Evolutionary conservation across 2,329 filamentous ascomycete genomes (phyloP).

Genomic region (Periconia macrospinosa): DNA sequence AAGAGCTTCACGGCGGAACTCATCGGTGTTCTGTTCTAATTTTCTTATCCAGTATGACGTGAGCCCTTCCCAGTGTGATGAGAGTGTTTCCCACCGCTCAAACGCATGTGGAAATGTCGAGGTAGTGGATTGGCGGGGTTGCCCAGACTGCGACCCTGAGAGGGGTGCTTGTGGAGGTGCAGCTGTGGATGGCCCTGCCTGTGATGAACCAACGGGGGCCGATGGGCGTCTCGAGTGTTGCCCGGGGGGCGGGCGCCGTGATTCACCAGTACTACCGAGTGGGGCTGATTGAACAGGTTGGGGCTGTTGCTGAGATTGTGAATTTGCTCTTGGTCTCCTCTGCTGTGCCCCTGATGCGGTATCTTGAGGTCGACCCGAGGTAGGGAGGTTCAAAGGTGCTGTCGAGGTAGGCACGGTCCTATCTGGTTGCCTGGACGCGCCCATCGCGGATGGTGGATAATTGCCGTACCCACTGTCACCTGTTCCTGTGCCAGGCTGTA

Average conservation of each 20-base stretch:
- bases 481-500: slow-evolving; percentile 28
- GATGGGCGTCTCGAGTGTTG: slow-evolving; percentile 36
- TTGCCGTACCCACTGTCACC: slow-evolving; percentile 30
- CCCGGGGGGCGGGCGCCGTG: slow-evolving; percentile 33
- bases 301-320: slow-evolving; percentile 41
- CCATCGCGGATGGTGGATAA: slow-evolving; percentile 25
- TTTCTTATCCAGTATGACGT: slow-evolving; percentile 97
- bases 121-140: slow-evolving; percentile 40
- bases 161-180: slow-evolving; percentile 24
- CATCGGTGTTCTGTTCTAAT: slow-evolving; percentile 85
- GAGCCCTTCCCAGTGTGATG: slow-evolving; percentile 96
- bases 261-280: slow-evolving; percentile 22
- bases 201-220: slow-evolving; percentile 35
- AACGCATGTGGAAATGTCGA: slow-evolving; percentile 94
- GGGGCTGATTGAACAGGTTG: slow-evolving; percentile 27
- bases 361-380: slow-evolving; percentile 26
- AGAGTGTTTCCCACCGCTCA: slow-evolving; percentile 94
- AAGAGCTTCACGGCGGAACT: slow-evolving; percentile 79
- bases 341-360: slow-evolving; percentile 30
- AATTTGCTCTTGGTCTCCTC: slow-evolving; percentile 32
- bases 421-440: slow-evolving; percentile 33
- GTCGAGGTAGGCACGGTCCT: slow-evolving; percentile 14
- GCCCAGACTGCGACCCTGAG: slow-evolving; percentile 29
- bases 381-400: slow-evolving; percentile 17
- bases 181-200: slow-evolving; percentile 30